Evolutionary conservation across 1,284 basidiomycete genomes (phyloP).

Genomic region (Malassezia slooffiae): DNA sequence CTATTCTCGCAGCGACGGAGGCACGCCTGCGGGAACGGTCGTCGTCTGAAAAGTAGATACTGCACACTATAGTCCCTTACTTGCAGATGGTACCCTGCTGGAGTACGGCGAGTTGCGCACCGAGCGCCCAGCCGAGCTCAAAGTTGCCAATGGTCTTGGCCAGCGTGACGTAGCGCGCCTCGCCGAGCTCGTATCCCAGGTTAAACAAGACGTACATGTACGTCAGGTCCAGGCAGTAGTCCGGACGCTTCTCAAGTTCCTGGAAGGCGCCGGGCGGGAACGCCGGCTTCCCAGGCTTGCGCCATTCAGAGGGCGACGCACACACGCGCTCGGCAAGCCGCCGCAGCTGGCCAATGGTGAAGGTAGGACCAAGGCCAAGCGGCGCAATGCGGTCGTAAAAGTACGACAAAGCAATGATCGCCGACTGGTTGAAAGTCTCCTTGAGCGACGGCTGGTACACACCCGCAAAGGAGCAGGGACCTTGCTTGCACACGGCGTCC

Average conservation of each 20-base stretch:
- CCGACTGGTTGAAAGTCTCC: slow-evolving; percentile 61
- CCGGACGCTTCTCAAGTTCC: slow-evolving; percentile 71
- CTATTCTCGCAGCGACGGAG: slow-evolving; percentile 11
- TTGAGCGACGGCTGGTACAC: slow-evolving; percentile 93
- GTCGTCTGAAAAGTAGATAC: background rate
- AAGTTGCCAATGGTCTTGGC: slow-evolving; percentile 75
- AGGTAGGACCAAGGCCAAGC: slow-evolving; percentile 53
- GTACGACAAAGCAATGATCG: slow-evolving; percentile 57
- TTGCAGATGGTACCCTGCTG: slow-evolving; percentile 33
- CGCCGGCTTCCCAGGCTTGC: slow-evolving; percentile 13
- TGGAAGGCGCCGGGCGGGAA: slow-evolving; percentile 53
- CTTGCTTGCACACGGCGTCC: slow-evolving; percentile 68
- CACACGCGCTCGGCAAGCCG: slow-evolving; percentile 35
- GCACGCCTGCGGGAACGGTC: slow-evolving; percentile 5
- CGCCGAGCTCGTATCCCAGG: slow-evolving; percentile 50
- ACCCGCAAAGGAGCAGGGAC: slow-evolving; percentile 90
- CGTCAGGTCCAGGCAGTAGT: slow-evolving; percentile 88
- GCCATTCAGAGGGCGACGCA: slow-evolving; percentile 13
- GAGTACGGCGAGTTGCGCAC: slow-evolving; percentile 52
- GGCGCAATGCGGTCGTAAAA: slow-evolving; percentile 89
- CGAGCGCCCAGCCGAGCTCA: slow-evolving; percentile 89
- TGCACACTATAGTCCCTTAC: background rate
- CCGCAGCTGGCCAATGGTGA: slow-evolving; percentile 28
- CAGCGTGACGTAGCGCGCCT: slow-evolving; percentile 54
- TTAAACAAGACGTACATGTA: slow-evolving; percentile 82